These are phyloP conservation scores for Dentipellis fragilis DNA, from an alignment of 768 basidiomycete genomes.

Conservation along the genomic window DNA sequence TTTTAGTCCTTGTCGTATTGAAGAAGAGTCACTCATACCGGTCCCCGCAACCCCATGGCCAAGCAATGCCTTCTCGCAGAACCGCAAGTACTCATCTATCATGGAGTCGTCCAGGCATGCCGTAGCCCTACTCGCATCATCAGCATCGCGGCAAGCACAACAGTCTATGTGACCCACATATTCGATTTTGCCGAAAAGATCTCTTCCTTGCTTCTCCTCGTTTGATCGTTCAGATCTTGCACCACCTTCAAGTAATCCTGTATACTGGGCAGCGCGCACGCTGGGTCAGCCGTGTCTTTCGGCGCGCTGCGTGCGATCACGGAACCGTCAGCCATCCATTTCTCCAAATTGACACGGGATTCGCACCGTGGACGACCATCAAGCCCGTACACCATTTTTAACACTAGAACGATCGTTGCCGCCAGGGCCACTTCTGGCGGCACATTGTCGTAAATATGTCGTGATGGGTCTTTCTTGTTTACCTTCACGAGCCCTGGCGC, in stretches of 20 bases:
- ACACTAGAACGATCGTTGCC: slow-evolving; percentile 51
- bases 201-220: not conserved
- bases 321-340: not conserved
- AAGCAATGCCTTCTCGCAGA: slow-evolving; percentile 4
- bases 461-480: slow-evolving; percentile 29
- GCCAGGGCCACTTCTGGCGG: slow-evolving; percentile 60
- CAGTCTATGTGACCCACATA: slow-evolving; percentile 2
- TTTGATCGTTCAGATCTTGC: slow-evolving; percentile 3
- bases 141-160: not conserved
- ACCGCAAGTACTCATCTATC: slow-evolving; percentile 11
- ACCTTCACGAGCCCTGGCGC: slow-evolving; percentile 29
- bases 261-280: slow-evolving; percentile 10
- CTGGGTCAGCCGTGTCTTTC: slow-evolving; percentile 7
- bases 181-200: slow-evolving; percentile 11
- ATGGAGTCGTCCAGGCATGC: slow-evolving; percentile 3
- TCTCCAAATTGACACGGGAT: not conserved
- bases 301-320: slow-evolving; percentile 22
- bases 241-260: slow-evolving; percentile 8
- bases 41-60: slow-evolving; percentile 1
- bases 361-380: slow-evolving; percentile 56
- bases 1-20: not conserved
- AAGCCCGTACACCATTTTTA: slow-evolving; percentile 82
- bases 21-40: not conserved
- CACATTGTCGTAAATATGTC: slow-evolving; percentile 50
- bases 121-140: slow-evolving; percentile 2